Evolutionary conservation across 768 basidiomycete species (phyloP).

Genomic region (Kondoa subrosea): DNA sequence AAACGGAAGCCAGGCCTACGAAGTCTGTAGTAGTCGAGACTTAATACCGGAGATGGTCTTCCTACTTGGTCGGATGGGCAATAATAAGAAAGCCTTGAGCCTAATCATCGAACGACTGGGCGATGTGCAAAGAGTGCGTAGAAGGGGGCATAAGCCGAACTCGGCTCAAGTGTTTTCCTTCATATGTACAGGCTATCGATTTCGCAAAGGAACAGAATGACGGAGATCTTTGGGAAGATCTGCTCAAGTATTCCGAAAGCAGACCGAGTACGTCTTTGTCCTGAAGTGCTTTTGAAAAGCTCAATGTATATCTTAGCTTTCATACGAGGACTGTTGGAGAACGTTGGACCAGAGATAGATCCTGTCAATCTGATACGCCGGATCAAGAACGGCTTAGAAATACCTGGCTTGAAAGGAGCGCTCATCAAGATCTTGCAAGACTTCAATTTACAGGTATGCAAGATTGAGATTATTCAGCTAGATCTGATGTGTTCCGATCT

Average conservation of each 20-base stretch:
- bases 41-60: slow-evolving; percentile 95
- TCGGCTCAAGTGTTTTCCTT: not conserved
- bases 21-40: slow-evolving; percentile 65
- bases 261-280: slow-evolving; percentile 41
- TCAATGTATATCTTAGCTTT: slow-evolving; percentile 43
- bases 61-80: slow-evolving; percentile 88
- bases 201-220: slow-evolving; percentile 96
- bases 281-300: not conserved
- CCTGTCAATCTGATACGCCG: slow-evolving; percentile 84
- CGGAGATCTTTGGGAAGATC: slow-evolving; percentile 93
- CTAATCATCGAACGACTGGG: slow-evolving; percentile 89
- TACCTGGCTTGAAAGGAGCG: slow-evolving; percentile 82
- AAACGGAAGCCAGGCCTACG: slow-evolving; percentile 48
- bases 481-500: not conserved
- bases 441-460: slow-evolving; percentile 56
- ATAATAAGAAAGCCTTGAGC: slow-evolving; percentile 82
- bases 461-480: not conserved
- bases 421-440: slow-evolving; percentile 93
- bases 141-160: too few relatives aligned
- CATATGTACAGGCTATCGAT: slow-evolving; percentile 59
- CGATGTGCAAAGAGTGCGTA: slow-evolving; percentile 65
- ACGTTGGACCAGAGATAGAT: slow-evolving; percentile 88
- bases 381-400: slow-evolving; percentile 90
- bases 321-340: slow-evolving; percentile 85
- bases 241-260: slow-evolving; percentile 83